Conservation (phyloP, 208 protist species). For the Trichomonas gallinae region DNA sequence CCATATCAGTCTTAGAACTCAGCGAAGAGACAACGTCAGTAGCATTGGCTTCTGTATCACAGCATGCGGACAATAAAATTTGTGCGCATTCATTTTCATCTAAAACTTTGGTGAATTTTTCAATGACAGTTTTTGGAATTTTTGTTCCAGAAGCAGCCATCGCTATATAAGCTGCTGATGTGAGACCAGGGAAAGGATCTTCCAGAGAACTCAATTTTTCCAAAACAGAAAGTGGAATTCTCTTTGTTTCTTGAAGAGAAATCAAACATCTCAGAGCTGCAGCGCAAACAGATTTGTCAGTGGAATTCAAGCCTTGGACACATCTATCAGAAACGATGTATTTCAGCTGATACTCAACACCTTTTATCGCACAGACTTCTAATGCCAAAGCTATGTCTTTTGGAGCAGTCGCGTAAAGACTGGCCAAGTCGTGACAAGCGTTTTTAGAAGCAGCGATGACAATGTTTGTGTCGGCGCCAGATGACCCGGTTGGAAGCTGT, state of each 20-base stretch:
- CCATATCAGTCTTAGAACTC: no score
- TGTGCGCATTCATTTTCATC: not conserved
- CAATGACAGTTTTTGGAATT: not conserved
- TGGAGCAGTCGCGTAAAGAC: not conserved
- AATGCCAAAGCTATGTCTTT: not conserved
- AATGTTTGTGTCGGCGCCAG: not conserved
- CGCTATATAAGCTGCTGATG: not conserved
- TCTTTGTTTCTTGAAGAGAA: not conserved
- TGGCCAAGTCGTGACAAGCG: not conserved
- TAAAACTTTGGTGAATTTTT: not conserved
- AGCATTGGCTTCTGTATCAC: not conserved
- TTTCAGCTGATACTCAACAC: not conserved
- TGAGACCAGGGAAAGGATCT: not conserved
- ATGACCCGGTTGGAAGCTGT: not conserved
- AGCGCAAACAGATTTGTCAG: not conserved
- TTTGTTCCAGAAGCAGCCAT: not conserved
- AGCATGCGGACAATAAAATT: not conserved
- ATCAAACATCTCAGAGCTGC: not conserved
- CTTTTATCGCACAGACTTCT: not conserved
- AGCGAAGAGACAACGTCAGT: not conserved
- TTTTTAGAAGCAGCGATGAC: not conserved
- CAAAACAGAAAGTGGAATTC: not conserved
- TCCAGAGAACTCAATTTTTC: not conserved
- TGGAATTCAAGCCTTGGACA: not conserved
- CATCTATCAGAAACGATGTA: not conserved